Conservation (phyloP, 2,329 filamentous ascomycete genomes). For the Arthrobotrys sphaeroides region DNA sequence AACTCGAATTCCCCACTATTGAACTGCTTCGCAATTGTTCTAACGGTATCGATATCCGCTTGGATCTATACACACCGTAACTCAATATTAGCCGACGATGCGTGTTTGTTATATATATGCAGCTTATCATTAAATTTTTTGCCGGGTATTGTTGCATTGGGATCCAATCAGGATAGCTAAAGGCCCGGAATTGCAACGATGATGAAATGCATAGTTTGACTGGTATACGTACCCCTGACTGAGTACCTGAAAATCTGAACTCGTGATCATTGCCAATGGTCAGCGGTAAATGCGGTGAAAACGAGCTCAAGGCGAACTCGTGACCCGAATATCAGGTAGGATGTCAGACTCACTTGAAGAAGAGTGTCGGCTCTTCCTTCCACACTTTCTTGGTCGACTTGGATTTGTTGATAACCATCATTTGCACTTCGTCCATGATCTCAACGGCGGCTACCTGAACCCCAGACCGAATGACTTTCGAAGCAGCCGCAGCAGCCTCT, state of each 20-base stretch:
- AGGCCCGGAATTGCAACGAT: slow-evolving; percentile 15
- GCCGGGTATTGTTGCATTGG: slow-evolving; percentile 26
- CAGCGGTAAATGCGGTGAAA: slow-evolving; percentile 33
- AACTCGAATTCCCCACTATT: slow-evolving; percentile 75
- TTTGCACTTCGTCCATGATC: slow-evolving; percentile 88
- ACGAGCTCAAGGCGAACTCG: not conserved
- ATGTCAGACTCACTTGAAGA: slow-evolving; percentile 72
- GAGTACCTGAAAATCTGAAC: slow-evolving; percentile 51
- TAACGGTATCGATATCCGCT: slow-evolving; percentile 74
- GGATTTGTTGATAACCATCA: slow-evolving; percentile 80
- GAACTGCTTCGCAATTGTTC: slow-evolving; percentile 70
- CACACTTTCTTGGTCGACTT: slow-evolving; percentile 75
- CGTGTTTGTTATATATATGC: slow-evolving; percentile 31
- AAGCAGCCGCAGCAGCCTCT: slow-evolving; percentile 77
- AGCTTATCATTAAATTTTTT: slow-evolving; percentile 44
- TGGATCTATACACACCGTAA: slow-evolving; percentile 61
- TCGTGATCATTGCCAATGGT: slow-evolving; percentile 46
- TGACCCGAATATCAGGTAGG: not conserved
- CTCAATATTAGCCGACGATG: slow-evolving; percentile 40
- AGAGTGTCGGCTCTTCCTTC: slow-evolving; percentile 79
- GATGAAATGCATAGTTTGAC: slow-evolving; percentile 50
- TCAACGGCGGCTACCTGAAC: slow-evolving; percentile 81
- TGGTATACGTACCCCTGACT: slow-evolving; percentile 51
- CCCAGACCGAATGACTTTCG: slow-evolving; percentile 77
- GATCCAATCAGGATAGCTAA: slow-evolving; percentile 39